Percentiles rank a stretch among this genome's conserved stretches.
Evolutionary conservation across 176 grass and related monocot species (phyloP).

Genomic region (Pontederia crassipes): DNA sequence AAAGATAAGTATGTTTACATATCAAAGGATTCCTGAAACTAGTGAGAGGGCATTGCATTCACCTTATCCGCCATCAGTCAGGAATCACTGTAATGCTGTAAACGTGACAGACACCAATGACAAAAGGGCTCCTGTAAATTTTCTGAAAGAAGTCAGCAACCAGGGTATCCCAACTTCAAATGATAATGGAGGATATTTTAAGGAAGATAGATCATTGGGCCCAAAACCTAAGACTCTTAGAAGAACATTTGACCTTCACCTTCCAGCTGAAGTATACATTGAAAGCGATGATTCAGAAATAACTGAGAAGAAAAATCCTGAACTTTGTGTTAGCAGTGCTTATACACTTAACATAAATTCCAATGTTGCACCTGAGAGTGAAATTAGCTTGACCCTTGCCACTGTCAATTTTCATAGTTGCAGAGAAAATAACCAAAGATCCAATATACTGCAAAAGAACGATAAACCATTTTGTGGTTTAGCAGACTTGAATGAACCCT

Average conservation of each 20-base stretch:
- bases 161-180: neutral
- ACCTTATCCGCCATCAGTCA: slow-evolving; percentile 14
- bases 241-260: slow-evolving; percentile 52
- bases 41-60: slow-evolving; percentile 32
- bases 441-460: slow-evolving; percentile 21
- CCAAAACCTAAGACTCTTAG: slow-evolving; percentile 10
- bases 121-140: neutral
- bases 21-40: slow-evolving; percentile 40
- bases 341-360: slow-evolving; percentile 31
- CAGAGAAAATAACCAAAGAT: slow-evolving; percentile 23
- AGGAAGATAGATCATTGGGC: slow-evolving; percentile 5
- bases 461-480: slow-evolving; percentile 13
- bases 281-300: slow-evolving; percentile 27
- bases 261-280: slow-evolving; percentile 46
- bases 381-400: slow-evolving; percentile 28
- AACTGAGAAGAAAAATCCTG: neutral
- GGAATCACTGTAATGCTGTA: slow-evolving; percentile 22
- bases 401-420: slow-evolving; percentile 20
- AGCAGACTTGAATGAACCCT: slow-evolving; percentile 54
- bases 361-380: slow-evolving; percentile 20
- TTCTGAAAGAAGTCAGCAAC: neutral
- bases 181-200: neutral
- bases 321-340: slow-evolving; percentile 25
- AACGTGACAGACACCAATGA: slow-evolving; percentile 6
- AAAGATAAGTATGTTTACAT: slow-evolving; percentile 41